Conservation (phyloP, 2,329 filamentous ascomycete genomes). For the Talaromyces rugulosus region DNA sequence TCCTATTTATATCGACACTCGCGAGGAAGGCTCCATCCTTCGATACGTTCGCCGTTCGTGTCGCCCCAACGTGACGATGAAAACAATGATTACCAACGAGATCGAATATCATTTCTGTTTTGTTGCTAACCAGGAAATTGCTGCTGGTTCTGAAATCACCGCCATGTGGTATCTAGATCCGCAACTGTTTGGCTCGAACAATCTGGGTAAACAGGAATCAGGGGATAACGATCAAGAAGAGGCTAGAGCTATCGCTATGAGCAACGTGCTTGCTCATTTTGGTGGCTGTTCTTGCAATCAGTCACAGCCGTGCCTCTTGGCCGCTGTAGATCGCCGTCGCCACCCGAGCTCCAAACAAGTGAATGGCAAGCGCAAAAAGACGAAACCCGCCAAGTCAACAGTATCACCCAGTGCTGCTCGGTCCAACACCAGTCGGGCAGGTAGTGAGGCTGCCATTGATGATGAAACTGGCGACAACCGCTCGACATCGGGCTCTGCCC, state of each 20-base stretch:
- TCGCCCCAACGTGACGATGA: slow-evolving; percentile 79
- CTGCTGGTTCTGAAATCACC: slow-evolving; percentile 49
- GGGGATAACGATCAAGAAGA: slow-evolving; percentile 36
- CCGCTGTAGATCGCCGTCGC: slow-evolving; percentile 41
- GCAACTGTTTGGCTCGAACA: slow-evolving; percentile 35
- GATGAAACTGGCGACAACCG: slow-evolving; percentile 53
- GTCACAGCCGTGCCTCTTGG: slow-evolving; percentile 35
- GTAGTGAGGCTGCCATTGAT: slow-evolving; percentile 52
- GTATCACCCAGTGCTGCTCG: slow-evolving; percentile 52
- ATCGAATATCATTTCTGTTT: slow-evolving; percentile 91
- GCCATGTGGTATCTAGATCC: slow-evolving; percentile 47
- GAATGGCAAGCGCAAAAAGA: slow-evolving; percentile 46
- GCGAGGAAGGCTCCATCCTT: slow-evolving; percentile 77
- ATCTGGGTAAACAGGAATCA: slow-evolving; percentile 38
- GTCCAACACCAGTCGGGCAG: slow-evolving; percentile 55
- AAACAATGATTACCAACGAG: slow-evolving; percentile 74
- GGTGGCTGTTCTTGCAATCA: slow-evolving; percentile 46
- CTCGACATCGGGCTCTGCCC: slow-evolving; percentile 55
- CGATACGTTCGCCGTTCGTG: slow-evolving; percentile 92
- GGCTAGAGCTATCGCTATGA: slow-evolving; percentile 41
- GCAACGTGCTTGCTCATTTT: slow-evolving; percentile 46
- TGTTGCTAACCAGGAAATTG: slow-evolving; percentile 73
- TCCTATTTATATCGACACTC: slow-evolving; percentile 88
- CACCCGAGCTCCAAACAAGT: slow-evolving; percentile 36
- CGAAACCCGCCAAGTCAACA: slow-evolving; percentile 38